Evolutionary conservation across 768 basidiomycete species (phyloP), one percentile per base, ranked within the genome.

Genomic region (Naematelia encephala): DNA sequence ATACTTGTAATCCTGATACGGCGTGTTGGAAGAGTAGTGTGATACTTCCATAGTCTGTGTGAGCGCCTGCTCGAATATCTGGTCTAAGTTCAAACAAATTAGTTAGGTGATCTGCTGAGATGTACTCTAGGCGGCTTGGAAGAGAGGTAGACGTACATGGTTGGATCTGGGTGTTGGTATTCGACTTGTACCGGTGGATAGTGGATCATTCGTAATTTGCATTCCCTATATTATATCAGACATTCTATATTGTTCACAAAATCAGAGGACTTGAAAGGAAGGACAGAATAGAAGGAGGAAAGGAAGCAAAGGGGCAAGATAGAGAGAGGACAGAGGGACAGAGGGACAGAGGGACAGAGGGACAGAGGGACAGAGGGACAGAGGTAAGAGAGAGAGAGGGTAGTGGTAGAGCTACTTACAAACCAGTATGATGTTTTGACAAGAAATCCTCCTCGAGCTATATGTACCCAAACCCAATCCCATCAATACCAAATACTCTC

Each of bases 31-130:
- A 67, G 2, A 70, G 59, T 8, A 70, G 60, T 3, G 69, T 70
- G 46, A 67, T 51, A 19, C 61, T 63, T 23, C 69, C 69, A 28
- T 66, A 66, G 50, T 70, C 69, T 13, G 61, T 63, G 42, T 70
- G 69, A 4, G 69, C 67, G 5, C 69, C 69, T 0, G 69, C 69
- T 2, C 69, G 57, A 19, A 70, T 62, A 39, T 69, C 66, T 13
- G 49, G 52, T 10, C 52, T 54, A 21, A 2, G 2, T 16, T 39
- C 34, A n/a, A n/a, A n/a, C n/a, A n/a, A 11, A 28, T 52, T 10
- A 27, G 25, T 44, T 28, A 2, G 23, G 5, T 2, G n/a, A n/a
- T n/a, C n/a, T n/a, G n/a, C n/a, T n/a, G n/a, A n/a, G n/a, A n/a
- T n/a, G n/a, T n/a, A n/a, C n/a, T n/a, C n/a, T n/a, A n/a, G n/a